phyloP scores from a whole-genome alignment of 371 early-diverging fungal genomes.

The Haplosporangium sp. region DNA sequence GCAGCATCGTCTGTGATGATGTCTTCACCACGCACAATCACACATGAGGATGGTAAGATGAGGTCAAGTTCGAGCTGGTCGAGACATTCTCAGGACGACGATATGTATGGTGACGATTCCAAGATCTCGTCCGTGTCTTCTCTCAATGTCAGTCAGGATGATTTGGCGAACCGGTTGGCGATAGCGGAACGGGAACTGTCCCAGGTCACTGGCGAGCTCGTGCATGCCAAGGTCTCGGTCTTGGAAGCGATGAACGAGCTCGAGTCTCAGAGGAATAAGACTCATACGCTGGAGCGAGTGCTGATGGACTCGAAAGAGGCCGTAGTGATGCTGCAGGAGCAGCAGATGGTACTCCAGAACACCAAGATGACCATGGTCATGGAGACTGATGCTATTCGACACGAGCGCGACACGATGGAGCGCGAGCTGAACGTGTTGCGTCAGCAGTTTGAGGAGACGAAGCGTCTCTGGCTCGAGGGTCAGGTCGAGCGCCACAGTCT shows the following conservation, averaged over 20 bases:
- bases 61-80: conserved; percentile 44
- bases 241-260: conserved; percentile 53
- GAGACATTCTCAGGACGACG: conserved; percentile 44
- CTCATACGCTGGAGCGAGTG: conserved; percentile 31
- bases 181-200: conserved; percentile 47
- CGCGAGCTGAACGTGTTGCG: conserved; percentile 36
- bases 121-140: conserved; percentile 42
- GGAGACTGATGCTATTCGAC: conserved; percentile 38
- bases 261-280: conserved; percentile 43
- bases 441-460: conserved; percentile 54
- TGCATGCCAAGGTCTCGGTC: conserved; percentile 41
- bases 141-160: conserved; percentile 34
- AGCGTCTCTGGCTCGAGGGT: conserved; percentile 44
- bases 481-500: conserved; percentile 46
- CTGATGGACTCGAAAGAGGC: conserved; percentile 54
- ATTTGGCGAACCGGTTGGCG: conserved; percentile 24
- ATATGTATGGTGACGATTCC: conserved; percentile 23
- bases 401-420: conserved; percentile 40
- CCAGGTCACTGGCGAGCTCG: conserved; percentile 50
- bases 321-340: conserved; percentile 43
- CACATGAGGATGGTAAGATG: conserved; percentile 31
- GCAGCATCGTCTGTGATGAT: conserved; percentile 21
- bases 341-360: conserved; percentile 35
- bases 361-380: conserved; percentile 46
- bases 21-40: conserved; percentile 40